Percentiles rank a stretch among this genome's conserved stretches.
Conservation (phyloP, 805 yeast genomes). For the Pichia sporocuriosa region DNA sequence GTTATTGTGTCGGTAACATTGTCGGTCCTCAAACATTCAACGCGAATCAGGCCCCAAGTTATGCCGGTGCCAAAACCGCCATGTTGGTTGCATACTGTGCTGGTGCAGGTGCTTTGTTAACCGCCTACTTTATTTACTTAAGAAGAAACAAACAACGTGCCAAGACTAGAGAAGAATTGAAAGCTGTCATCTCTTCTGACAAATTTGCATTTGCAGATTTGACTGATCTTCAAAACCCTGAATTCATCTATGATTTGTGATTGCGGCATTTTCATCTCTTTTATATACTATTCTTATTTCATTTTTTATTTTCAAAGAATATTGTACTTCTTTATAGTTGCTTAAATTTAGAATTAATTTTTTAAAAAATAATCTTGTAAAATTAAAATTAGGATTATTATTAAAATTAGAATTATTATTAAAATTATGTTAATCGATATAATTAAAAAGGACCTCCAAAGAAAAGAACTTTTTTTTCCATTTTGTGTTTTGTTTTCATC, state of each 20-base stretch:
- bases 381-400: no score
- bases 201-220: constrained; percentile 14
- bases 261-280: not conserved
- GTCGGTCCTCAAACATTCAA: constrained; percentile 49
- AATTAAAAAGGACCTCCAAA: no score
- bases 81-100: constrained; percentile 14
- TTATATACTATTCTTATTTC: no score
- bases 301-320: no score
- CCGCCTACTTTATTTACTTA: constrained; percentile 8
- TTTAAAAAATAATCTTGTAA: no score
- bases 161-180: constrained; percentile 9
- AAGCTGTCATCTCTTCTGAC: constrained; percentile 9
- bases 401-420: no score
- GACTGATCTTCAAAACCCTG: constrained; percentile 6
- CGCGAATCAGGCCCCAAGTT: constrained; percentile 35
- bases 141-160: constrained; percentile 5
- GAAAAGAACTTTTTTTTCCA: no score
- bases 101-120: constrained; percentile 5
- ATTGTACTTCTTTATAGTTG: no score
- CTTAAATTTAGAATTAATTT: no score
- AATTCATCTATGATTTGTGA: constrained; percentile 6
- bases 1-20: constrained; percentile 47
- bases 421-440: no score
- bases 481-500: no score
- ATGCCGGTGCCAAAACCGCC: constrained; percentile 15